phyloP scores from a whole-genome alignment of 805 yeast genomes.

The Clavispora vitiphila region DNA sequence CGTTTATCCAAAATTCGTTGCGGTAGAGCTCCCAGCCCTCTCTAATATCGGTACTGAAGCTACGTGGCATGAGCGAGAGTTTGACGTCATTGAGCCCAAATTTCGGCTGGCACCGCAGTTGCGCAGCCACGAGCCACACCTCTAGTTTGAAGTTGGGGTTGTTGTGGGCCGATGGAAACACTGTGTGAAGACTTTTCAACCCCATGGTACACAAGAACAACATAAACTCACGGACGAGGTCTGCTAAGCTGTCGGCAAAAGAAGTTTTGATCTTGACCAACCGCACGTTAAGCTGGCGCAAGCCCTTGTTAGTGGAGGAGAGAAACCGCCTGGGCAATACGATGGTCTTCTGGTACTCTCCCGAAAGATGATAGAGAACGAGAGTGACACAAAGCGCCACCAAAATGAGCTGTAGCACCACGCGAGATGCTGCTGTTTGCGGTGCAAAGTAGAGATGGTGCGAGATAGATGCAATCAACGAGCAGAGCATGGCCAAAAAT shows the following conservation, averaged over 20 bases:
- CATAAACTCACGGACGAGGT: conserved; percentile 33
- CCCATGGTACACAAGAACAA: conserved; percentile 26
- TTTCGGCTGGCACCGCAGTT: conserved; percentile 50
- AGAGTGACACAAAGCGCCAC: conserved; percentile 63
- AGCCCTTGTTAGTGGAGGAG: conserved; percentile 80
- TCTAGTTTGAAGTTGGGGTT: conserved; percentile 31
- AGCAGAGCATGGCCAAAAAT: conserved; percentile 41
- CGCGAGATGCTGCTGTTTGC: conserved; percentile 21
- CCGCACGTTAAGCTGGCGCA: conserved; percentile 75
- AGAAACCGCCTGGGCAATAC: conserved; percentile 76
- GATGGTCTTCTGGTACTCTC: conserved; percentile 84
- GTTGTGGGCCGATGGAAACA: conserved; percentile 27
- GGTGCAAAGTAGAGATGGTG: conserved; percentile 33
- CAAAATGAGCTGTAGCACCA: conserved; percentile 49
- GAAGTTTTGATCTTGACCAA: conserved; percentile 56
- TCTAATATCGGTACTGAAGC: conserved; percentile 74
- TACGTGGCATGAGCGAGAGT: conserved; percentile 72
- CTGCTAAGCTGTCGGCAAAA: conserved; percentile 28
- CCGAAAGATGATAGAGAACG: conserved; percentile 75
- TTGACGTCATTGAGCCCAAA: conserved; percentile 75
- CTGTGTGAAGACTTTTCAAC: conserved; percentile 27
- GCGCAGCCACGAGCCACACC: conserved; percentile 35
- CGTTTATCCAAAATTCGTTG: conserved; percentile 89
- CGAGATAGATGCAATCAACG: conserved; percentile 35
- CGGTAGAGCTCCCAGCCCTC: conserved; percentile 95